Percentiles rank a stretch among this genome's conserved stretches.
Conservation (phyloP, 1,139 yeast genomes). For the Geotrichum aggregatum region DNA sequence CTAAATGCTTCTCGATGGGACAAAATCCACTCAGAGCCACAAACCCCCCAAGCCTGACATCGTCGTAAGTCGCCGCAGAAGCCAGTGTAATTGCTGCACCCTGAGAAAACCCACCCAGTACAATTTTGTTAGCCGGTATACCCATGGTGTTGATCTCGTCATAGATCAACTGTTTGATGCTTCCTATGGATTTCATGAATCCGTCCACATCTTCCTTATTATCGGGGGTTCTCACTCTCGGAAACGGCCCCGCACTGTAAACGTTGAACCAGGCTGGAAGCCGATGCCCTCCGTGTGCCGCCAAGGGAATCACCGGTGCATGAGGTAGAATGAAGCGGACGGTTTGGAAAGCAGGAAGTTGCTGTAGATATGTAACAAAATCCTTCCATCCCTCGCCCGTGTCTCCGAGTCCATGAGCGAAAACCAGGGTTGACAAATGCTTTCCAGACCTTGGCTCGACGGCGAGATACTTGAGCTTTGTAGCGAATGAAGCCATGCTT, state of each 20-base stretch:
- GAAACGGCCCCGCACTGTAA: neutral
- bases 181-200: neutral
- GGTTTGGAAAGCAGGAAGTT: neutral
- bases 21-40: conserved; percentile 6
- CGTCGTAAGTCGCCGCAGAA: conserved; percentile 1
- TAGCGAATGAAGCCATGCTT: neutral
- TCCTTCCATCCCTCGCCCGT: conserved; percentile 73
- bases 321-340: conserved; percentile 5
- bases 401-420: conserved; percentile 87
- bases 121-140: neutral
- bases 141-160: conserved; percentile 3
- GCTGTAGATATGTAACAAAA: neutral
- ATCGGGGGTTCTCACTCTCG: neutral
- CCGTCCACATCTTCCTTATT: conserved; percentile 8
- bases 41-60: conserved; percentile 5
- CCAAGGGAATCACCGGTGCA: neutral
- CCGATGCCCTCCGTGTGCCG: neutral
- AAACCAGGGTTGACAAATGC: conserved; percentile 60
- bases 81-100: conserved; percentile 8
- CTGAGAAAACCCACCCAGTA: conserved; percentile 12
- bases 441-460: conserved; percentile 6
- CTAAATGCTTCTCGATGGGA: conserved; percentile 1
- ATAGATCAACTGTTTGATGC: neutral
- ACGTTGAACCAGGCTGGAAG: conserved; percentile 8
- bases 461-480: neutral